Percentiles rank a stretch among this genome's conserved stretches.
Conservation (phyloP, 192 early-diverging fungal species). For the Mortierella hygrophila region DNA sequence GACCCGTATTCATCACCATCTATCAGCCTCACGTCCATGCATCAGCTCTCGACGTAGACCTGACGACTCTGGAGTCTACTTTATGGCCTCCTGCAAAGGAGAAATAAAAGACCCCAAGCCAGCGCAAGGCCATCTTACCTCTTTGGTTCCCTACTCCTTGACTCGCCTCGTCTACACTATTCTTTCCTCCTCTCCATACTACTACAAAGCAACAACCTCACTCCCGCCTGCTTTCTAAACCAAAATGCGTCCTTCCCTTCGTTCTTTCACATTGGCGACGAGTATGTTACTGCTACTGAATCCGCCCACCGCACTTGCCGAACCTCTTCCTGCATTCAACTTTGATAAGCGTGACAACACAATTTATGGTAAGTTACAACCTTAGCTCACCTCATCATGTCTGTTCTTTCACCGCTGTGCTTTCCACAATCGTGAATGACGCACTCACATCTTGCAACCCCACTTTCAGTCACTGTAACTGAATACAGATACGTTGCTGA, state of each 20-base stretch:
- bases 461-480: conserved; percentile 35
- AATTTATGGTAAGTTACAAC: conserved; percentile 16
- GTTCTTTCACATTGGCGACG: background rate
- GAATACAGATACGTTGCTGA: conserved; percentile 30
- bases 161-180: background rate
- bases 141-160: background rate
- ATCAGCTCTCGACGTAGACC: background rate
- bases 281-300: background rate
- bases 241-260: background rate
- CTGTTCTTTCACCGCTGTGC: background rate
- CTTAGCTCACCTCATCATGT: background rate
- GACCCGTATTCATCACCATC: background rate
- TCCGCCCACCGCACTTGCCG: background rate
- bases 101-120: background rate
- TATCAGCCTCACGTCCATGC: background rate
- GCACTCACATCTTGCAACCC: background rate
- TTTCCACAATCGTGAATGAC: background rate
- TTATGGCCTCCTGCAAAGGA: background rate
- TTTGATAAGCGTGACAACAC: conserved; percentile 18
- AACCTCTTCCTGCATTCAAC: background rate
- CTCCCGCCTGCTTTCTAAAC: background rate
- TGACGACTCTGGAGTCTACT: background rate
- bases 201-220: background rate
- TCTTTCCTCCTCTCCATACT: background rate
- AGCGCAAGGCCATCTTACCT: background rate